phyloP scores from a whole-genome alignment of 2,329 filamentous ascomycete species.

The Blumeria graminis region DNA sequence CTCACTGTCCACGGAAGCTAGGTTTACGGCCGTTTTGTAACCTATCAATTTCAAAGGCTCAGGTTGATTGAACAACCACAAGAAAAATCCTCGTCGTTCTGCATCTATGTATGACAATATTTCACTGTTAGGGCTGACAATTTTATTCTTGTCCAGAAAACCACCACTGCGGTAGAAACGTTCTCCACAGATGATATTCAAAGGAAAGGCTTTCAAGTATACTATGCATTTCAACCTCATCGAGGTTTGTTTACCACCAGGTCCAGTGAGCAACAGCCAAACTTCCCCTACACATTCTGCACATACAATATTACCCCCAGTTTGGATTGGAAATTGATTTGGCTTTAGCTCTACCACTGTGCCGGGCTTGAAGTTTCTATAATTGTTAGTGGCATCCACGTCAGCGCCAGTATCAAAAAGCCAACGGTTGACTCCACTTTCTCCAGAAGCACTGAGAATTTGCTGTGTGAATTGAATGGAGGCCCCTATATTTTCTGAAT shows the following conservation, averaged over 20 bases:
- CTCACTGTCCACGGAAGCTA: not conserved
- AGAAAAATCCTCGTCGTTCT: not conserved
- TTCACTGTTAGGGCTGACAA: not conserved
- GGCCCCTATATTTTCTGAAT: not conserved
- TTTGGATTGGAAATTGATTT: not conserved
- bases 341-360: not conserved
- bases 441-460: not conserved
- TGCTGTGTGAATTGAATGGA: not conserved
- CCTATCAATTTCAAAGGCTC: not conserved
- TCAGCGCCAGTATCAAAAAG: not conserved
- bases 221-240: not conserved
- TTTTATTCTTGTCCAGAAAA: not conserved
- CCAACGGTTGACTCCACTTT: not conserved
- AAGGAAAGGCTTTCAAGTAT: not conserved
- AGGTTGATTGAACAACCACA: not conserved
- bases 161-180: not conserved
- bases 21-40: not conserved
- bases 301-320: not conserved
- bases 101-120: not conserved
- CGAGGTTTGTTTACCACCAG: not conserved
- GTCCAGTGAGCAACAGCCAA: not conserved
- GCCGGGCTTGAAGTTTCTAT: not conserved
- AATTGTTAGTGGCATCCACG: not conserved
- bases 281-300: not conserved
- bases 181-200: not conserved